Evolutionary conservation across 768 basidiomycete genomes (phyloP), one percentile per base, ranked within the genome.

Genomic region (Collybia mongolica): DNA sequence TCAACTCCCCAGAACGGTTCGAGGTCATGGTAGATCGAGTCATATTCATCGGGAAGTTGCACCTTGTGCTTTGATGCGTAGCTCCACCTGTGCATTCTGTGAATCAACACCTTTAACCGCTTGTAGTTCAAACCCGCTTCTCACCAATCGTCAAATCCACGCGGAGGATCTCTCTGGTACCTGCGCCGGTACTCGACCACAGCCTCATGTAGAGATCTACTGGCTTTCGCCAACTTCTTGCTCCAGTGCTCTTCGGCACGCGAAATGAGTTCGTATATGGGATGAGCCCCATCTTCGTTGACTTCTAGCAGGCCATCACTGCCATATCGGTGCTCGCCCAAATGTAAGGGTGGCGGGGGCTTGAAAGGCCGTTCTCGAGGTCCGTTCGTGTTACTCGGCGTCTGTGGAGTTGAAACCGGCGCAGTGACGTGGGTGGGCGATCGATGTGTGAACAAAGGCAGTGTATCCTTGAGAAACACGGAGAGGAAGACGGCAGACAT

Each of bases 1-100:
- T 52, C 50, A 19, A 52, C 39, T 9, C 50, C 50, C 50, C 50
- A 52, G 24, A 52, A 52, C n/a, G 50, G 44, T 37, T 52, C 50
- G 22, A 52, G 46, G 23, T 52, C 50, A 8, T 52, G 50, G 26
- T 45, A 42, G 18, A 52, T 52, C 11, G 32, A 29, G 37, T 52
- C 50, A 20, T 52, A 52, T 51, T 51, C 49, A 41, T 44, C 49
- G 7, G 49, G 49, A 15, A 51, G 49, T 11, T 36, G 36, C 5
- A 51, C 42, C 20, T 51, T 51, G 24, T 51, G 49, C 22, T 44
- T 35, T 19, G 36, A 23, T n/a, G 28, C 49, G 20, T 51, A 51
- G 2, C 23, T 35, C 49, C 49, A 51, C 49, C 49, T 51, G 14
- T 36, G 15, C 11, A 26, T 41, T 36, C 5, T 9, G 3, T 9